A percentile compares a stretch with the other conserved stretches of the same genome.
phyloP scores from a whole-genome alignment of 257 asterid genomes.

The Solanum medicagineum region DNA sequence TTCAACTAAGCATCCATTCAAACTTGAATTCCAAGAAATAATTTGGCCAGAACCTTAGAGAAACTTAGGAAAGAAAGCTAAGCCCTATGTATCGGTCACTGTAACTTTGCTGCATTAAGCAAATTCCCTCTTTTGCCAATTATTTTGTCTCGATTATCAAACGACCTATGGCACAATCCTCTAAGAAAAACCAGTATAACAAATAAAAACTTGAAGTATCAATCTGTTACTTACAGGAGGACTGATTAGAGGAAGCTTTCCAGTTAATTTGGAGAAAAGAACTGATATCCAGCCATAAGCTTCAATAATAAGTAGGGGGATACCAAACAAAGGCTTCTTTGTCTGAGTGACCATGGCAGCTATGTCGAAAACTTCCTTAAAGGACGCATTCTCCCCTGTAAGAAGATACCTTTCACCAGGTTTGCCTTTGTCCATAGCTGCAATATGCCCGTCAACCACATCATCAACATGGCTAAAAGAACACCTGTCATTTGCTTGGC shows the following conservation, averaged over 20 bases:
- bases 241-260: conserved; percentile 81
- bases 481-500: conserved; percentile 42
- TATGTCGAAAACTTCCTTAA: conserved; percentile 58
- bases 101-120: background rate
- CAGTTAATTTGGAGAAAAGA: conserved; percentile 55
- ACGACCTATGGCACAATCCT: background rate
- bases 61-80: background rate
- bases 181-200: background rate
- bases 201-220: background rate
- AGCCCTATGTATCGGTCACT: background rate
- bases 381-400: conserved; percentile 89
- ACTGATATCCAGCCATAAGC: conserved; percentile 58
- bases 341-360: conserved; percentile 68
- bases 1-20: background rate
- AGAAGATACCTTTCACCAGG: conserved; percentile 83
- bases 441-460: conserved; percentile 80
- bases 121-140: background rate
- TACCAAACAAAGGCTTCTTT: conserved; percentile 45
- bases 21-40: background rate
- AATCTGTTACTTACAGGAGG: conserved; percentile 59
- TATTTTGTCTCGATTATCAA: background rate
- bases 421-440: conserved; percentile 57
- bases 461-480: conserved; percentile 86
- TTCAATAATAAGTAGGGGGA: conserved; percentile 47
- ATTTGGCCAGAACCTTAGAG: background rate